Evolutionary conservation across 2,329 filamentous ascomycete genomes (phyloP).

Genomic region (Aspergillus sp.): DNA sequence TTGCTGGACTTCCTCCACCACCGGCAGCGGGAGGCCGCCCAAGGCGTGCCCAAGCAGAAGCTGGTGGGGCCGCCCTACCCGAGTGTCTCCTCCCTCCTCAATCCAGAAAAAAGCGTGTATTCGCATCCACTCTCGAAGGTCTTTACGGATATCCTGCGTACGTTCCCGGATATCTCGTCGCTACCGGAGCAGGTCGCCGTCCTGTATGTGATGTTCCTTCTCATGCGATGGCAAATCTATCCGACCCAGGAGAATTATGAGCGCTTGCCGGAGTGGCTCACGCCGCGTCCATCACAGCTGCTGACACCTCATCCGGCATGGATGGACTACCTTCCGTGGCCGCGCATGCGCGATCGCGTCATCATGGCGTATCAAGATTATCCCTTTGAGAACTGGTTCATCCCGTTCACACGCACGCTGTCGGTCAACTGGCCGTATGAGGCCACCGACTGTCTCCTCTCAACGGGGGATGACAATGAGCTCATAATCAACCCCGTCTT

Average conservation of each 20-base stretch:
- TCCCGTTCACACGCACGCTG: conserved; percentile 74
- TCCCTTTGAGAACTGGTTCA: conserved; percentile 77
- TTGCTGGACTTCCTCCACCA: conserved; percentile 75
- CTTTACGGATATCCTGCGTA: conserved; percentile 78
- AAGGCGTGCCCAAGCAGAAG: conserved; percentile 62
- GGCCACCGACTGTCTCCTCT: conserved; percentile 65
- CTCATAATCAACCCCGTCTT: conserved; percentile 83
- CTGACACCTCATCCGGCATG: conserved; percentile 70
- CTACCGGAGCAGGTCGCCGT: conserved; percentile 80
- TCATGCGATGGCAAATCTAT: conserved; percentile 81
- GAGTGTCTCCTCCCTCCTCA: conserved; percentile 73
- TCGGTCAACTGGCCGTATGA: conserved; percentile 84
- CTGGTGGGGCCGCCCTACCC: conserved; percentile 76
- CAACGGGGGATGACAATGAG: conserved; percentile 54
- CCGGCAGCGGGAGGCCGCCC: conserved; percentile 62
- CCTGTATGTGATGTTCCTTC: conserved; percentile 80
- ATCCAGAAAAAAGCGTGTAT: conserved; percentile 60
- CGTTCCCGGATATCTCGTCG: conserved; percentile 76
- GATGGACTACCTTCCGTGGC: conserved; percentile 81
- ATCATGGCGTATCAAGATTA: conserved; percentile 55
- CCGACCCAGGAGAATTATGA: conserved; percentile 78
- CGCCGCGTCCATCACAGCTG: conserved; percentile 65
- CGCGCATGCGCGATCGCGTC: conserved; percentile 68
- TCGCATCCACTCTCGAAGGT: conserved; percentile 79
- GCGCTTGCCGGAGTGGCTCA: conserved; percentile 69